Base-by-base conservation (phyloP, 306 rosid species). In the Cicer chorassanicum region DNA sequence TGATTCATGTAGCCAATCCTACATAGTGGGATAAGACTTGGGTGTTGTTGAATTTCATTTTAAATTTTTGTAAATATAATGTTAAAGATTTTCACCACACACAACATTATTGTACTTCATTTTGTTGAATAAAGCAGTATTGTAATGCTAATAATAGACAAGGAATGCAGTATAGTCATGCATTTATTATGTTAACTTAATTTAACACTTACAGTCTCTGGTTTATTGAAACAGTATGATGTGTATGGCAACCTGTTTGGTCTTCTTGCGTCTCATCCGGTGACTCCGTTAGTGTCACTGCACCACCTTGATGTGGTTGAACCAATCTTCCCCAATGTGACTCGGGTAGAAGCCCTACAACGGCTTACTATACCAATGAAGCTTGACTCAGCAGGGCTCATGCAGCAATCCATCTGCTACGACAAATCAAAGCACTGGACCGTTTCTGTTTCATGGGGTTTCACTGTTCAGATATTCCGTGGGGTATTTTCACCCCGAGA, bases 301-400 rank as follows among this genome's bases (percentile, higher is more conserved):
- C 99, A 95, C 80, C 99, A 95, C 78, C 97, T 95, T 50, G 99
- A 95, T 73, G 90, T 95, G 38, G 99, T 92, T 6, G 99, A 95
- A 82, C 98, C 99, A 13, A 92, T 95, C 83, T 95, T 95, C 83
- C 99, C 99, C 29, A 85, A 90, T 6, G 85, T 65, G 42, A 90
- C 93, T 13, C 89, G 86, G 0, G 73, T 92, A 34, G 75, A 90
- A 74, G 99, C 99, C 62, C 93, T 95, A 51, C 87, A 80, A 73
- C 89, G 88, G 68, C 91, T 95, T 19, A 82, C 72, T 2, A 66
- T 80, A 55, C 99, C 99, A 18, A 91, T 83, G 89, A 82, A 89
- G 82, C 76, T 92, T 64, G 99, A 95, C 82, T 95, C 99, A 0
- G 97, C 97, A 0, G 99, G 93, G 38, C 87, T 95, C 40, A 89